These are phyloP conservation scores for Tuber indicum DNA, from an alignment of 495 filamentous ascomycete species.

Conservation along the genomic window DNA sequence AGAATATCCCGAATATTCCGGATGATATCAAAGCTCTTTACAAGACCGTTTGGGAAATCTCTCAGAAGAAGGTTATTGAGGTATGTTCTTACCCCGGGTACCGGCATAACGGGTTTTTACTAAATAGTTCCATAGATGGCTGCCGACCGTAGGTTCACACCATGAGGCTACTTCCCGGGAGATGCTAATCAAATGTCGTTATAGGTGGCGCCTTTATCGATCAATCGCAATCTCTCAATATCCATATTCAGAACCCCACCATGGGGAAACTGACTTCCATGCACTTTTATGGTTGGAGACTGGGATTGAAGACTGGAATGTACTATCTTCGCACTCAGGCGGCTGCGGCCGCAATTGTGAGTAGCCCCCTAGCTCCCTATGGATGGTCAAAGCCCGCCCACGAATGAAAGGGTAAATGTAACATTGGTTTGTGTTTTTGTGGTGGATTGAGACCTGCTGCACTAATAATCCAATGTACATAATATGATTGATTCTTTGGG, in stretches of 20 bases:
- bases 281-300: conserved; percentile 99
- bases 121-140: conserved; percentile 56
- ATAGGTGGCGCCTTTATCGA: conserved; percentile 81
- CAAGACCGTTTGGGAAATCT: conserved; percentile 99
- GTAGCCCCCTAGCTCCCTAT: conserved; percentile 8
- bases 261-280: conserved; percentile 99
- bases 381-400: background rate
- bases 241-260: conserved; percentile 96
- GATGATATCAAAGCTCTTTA: conserved; percentile 93
- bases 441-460: conserved; percentile 29
- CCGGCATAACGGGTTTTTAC: background rate
- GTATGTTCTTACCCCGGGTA: background rate
- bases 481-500: background rate
- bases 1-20: conserved; percentile 93
- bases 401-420: background rate
- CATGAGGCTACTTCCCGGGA: background rate
- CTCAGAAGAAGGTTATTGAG: conserved; percentile 87
- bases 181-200: background rate
- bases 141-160: conserved; percentile 61
- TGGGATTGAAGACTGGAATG: conserved; percentile 98
- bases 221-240: conserved; percentile 97
- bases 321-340: conserved; percentile 99
- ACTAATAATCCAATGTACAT: conserved; percentile 19
- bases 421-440: conserved; percentile 36
- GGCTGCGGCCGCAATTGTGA: conserved; percentile 76